phyloP scores from a whole-genome alignment of 176 grass and related monocot species.

The Aegilops speltoides region DNA sequence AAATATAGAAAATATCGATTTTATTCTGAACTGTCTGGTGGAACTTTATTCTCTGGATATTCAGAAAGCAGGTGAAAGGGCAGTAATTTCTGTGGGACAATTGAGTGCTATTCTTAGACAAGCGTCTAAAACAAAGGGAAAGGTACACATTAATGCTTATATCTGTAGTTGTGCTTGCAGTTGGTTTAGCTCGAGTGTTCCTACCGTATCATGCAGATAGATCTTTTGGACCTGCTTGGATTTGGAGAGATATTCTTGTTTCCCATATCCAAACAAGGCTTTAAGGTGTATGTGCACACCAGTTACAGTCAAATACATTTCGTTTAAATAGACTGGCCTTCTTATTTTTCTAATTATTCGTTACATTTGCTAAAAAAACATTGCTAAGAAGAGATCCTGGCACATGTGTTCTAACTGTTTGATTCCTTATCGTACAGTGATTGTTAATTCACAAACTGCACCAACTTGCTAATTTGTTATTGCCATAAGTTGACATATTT shows the following conservation, averaged over 20 bases:
- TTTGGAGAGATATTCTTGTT: neutral
- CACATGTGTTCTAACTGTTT: conserved; percentile 1
- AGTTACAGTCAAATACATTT: neutral
- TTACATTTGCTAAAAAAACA: neutral
- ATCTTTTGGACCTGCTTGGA: neutral
- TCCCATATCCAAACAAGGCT: neutral
- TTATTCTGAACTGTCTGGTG: conserved; percentile 60
- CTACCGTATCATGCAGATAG: neutral
- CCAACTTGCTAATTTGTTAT: neutral
- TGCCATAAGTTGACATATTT: neutral
- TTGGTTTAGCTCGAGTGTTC: conserved; percentile 9
- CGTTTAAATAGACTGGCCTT: neutral
- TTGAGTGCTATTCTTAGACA: conserved; percentile 65
- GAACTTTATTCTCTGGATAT: conserved; percentile 89
- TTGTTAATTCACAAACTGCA: neutral
- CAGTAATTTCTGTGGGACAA: conserved; percentile 57
- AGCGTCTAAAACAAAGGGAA: conserved; percentile 69
- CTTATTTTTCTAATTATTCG: neutral
- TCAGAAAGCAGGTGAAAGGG: conserved; percentile 64
- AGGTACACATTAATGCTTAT: conserved; percentile 43
- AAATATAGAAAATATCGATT: conserved; percentile 63
- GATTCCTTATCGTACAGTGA: neutral
- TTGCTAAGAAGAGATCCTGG: neutral
- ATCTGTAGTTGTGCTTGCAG: neutral
- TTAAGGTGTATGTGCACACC: conserved; percentile 5